These are phyloP conservation scores for Hypocreales sp. DNA, from an alignment of 2,329 filamentous ascomycete species.

Conservation along the genomic window DNA sequence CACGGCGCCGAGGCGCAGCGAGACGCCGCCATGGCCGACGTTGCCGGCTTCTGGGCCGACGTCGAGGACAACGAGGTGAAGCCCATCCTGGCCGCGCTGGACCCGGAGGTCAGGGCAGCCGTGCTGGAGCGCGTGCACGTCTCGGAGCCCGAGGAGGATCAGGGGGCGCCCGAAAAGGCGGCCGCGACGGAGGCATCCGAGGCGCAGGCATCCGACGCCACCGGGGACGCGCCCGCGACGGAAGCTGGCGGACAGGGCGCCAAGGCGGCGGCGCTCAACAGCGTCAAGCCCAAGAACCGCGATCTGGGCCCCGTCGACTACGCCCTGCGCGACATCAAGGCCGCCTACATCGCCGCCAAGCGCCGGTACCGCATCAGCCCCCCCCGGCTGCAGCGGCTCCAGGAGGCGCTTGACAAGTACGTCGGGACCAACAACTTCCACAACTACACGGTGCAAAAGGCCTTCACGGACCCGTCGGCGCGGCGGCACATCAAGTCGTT, in stretches of 20 bases:
- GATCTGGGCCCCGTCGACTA: slow-evolving; percentile 39
- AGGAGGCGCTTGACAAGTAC: slow-evolving; percentile 60
- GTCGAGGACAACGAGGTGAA: slow-evolving; percentile 71
- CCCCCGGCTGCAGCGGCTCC: slow-evolving; percentile 56
- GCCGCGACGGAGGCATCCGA: slow-evolving; percentile 10
- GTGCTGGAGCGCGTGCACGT: slow-evolving; percentile 47
- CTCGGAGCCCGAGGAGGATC: slow-evolving; percentile 10
- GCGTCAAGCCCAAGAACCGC: slow-evolving; percentile 23
- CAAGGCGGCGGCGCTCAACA: slow-evolving; percentile 10
- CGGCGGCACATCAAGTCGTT: slow-evolving; percentile 92
- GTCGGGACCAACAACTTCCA: slow-evolving; percentile 83
- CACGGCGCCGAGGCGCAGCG: slow-evolving; percentile 57
- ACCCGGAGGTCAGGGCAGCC: slow-evolving; percentile 45
- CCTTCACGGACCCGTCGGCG: slow-evolving; percentile 62
- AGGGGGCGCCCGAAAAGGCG: slow-evolving; percentile 5
- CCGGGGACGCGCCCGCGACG: slow-evolving; percentile 4
- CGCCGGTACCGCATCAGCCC: slow-evolving; percentile 68
- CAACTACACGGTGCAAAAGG: slow-evolving; percentile 94
- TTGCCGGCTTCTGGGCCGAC: slow-evolving; percentile 66
- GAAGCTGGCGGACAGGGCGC: too few relatives aligned
- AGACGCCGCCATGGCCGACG: slow-evolving; percentile 56
- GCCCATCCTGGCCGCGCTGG: slow-evolving; percentile 46
- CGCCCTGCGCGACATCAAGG: slow-evolving; percentile 60
- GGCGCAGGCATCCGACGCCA: too few relatives aligned
- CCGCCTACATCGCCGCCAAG: slow-evolving; percentile 69